These are phyloP conservation scores for Solanum hybrid DNA, from an alignment of 305 asterid species.

Conservation along the genomic window DNA sequence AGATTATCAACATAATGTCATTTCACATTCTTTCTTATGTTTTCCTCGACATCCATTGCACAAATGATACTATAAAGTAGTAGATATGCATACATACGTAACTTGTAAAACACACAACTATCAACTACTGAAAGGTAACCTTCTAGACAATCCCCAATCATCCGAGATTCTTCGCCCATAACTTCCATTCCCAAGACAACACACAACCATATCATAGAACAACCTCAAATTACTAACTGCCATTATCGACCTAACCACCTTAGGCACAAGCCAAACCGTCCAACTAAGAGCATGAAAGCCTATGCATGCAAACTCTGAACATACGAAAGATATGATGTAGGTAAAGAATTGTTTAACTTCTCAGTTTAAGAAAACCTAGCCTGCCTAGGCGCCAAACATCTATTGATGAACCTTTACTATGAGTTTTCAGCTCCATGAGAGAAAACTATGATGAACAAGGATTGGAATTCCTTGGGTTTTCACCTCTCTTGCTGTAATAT, in stretches of 20 bases:
- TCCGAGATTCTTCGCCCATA: not conserved
- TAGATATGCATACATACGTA: not conserved
- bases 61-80: not conserved
- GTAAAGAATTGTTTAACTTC: too few relatives aligned
- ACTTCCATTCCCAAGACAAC: not conserved
- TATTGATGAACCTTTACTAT: too few relatives aligned
- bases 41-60: not conserved
- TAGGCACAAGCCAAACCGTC: not conserved
- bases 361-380: too few relatives aligned
- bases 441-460: too few relatives aligned
- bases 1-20: not conserved
- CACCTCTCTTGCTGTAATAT: too few relatives aligned
- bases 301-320: too few relatives aligned
- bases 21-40: too few relatives aligned
- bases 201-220: not conserved
- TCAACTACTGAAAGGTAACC: not conserved
- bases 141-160: not conserved
- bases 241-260: not conserved
- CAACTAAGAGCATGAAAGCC: not conserved
- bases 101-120: not conserved
- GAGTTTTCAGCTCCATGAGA: too few relatives aligned
- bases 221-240: not conserved
- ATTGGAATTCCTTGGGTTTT: too few relatives aligned
- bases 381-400: too few relatives aligned
- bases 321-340: too few relatives aligned